Conservation (phyloP, 495 filamentous ascomycete genomes). For the Tuber aestivum region DNA sequence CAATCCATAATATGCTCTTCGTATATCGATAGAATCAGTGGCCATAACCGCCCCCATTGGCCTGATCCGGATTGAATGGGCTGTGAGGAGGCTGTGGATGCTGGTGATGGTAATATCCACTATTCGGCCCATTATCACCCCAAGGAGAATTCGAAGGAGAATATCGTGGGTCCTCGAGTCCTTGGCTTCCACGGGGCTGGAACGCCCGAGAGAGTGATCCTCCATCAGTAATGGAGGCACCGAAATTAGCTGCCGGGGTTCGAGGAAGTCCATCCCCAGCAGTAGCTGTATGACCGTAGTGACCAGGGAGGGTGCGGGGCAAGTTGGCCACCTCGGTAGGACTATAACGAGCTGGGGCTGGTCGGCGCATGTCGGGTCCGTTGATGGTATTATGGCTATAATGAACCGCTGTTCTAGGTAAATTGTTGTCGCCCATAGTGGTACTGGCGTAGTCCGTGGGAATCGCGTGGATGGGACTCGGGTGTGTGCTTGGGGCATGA, state of each 20-base stretch:
- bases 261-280: neutral
- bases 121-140: neutral
- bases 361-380: neutral
- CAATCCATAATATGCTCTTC: neutral
- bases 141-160: slow-evolving; percentile 1
- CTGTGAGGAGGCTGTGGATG: neutral
- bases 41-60: slow-evolving; percentile 4
- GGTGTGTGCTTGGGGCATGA: neutral
- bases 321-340: neutral
- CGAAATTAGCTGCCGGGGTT: neutral
- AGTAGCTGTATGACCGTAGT: slow-evolving; percentile 1
- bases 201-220: neutral
- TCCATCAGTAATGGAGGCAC: neutral
- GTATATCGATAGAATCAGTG: neutral
- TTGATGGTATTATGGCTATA: neutral
- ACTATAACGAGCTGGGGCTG: neutral
- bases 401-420: neutral
- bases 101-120: slow-evolving; percentile 1
- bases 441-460: neutral
- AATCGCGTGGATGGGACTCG: neutral
- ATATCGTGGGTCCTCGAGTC: neutral
- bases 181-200: slow-evolving; percentile 1
- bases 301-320: neutral
- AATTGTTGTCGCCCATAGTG: neutral
- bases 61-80: neutral